These are phyloP conservation scores for Pseudogymnoascus verrucosus DNA, from an alignment of 2,329 filamentous ascomycete genomes.

Conservation along the genomic window DNA sequence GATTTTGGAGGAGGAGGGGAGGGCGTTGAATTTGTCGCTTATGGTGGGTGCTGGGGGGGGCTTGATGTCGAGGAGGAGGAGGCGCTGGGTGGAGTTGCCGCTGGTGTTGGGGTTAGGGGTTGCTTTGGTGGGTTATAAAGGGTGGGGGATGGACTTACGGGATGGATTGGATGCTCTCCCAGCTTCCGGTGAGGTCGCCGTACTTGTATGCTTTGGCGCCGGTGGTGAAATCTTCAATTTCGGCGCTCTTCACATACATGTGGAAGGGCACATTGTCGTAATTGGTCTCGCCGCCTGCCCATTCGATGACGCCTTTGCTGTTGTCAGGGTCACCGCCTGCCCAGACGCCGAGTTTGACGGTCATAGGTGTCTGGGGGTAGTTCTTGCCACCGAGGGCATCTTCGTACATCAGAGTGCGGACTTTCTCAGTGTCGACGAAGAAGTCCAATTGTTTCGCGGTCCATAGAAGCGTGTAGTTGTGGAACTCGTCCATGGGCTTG, in stretches of 20 bases:
- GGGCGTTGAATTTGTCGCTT: constrained; percentile 45
- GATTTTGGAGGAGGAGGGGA: constrained; percentile 42
- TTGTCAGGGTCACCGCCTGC: constrained; percentile 51
- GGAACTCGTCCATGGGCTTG: constrained; percentile 49
- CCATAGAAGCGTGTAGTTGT: constrained; percentile 70
- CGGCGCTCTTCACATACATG: constrained; percentile 63
- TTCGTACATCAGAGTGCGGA: constrained; percentile 54
- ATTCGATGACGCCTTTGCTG: constrained; percentile 50
- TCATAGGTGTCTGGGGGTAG: constrained; percentile 73
- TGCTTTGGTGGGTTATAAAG: background rate
- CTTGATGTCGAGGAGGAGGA: constrained; percentile 17
- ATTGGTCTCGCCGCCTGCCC: constrained; percentile 63
- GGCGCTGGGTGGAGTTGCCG: constrained; percentile 44
- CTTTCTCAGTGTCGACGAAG: constrained; percentile 58
- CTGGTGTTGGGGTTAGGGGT: constrained; percentile 25
- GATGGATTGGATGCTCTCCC: constrained; percentile 53
- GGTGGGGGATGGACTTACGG: constrained; percentile 35
- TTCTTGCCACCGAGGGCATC: constrained; percentile 54
- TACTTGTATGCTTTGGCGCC: constrained; percentile 58
- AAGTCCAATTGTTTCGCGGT: constrained; percentile 58
- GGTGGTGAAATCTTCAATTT: constrained; percentile 50
- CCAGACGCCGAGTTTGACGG: constrained; percentile 59
- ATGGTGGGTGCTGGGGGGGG: constrained; percentile 35
- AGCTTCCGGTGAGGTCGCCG: constrained; percentile 51
- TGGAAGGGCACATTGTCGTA: constrained; percentile 59